A percentile compares a stretch with the other conserved stretches of the same genome.
Evolutionary conservation across 148 eudicot genomes (phyloP).

Genomic region (Pharnaceum exiguum): DNA sequence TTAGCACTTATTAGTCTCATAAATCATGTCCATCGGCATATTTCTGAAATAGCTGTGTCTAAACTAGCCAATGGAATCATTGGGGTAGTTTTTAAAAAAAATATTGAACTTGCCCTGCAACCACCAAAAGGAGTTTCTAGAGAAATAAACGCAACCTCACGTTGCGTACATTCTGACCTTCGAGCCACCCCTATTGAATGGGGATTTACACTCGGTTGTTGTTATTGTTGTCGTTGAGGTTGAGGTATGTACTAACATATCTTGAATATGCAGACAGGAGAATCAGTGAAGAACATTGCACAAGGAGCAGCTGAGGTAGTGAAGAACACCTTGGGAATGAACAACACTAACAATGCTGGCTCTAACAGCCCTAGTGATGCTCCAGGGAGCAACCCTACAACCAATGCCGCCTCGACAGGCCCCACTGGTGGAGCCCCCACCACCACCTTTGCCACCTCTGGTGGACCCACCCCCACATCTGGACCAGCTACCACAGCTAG

Average conservation of each 20-base stretch:
- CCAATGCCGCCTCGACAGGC: slow-evolving; percentile 2
- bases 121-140: too few species aligned
- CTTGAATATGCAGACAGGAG: slow-evolving; percentile 47
- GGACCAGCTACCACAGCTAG: not conserved
- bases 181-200: too few species aligned
- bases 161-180: too few species aligned
- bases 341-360: slow-evolving; percentile 1
- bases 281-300: slow-evolving; percentile 50
- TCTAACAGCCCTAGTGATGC: not conserved
- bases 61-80: too few species aligned
- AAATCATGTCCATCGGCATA: too few species aligned
- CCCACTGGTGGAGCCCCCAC: not conserved
- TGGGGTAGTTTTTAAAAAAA: too few species aligned
- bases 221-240: too few species aligned
- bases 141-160: too few species aligned
- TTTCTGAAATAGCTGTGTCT: too few species aligned
- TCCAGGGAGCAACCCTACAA: slow-evolving; percentile 2
- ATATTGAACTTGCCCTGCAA: too few species aligned
- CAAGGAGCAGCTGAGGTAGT: slow-evolving; percentile 68
- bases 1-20: too few species aligned
- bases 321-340: slow-evolving; percentile 47
- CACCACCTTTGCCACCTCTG: not conserved
- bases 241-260: not conserved
- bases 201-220: too few species aligned
- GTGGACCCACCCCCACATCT: slow-evolving; percentile 1